A percentile compares a stretch with the other conserved stretches of the same genome.
These are phyloP conservation scores for Triticum monococcum DNA, from an alignment of 176 grass and related monocot species.

Conservation along the genomic window DNA sequence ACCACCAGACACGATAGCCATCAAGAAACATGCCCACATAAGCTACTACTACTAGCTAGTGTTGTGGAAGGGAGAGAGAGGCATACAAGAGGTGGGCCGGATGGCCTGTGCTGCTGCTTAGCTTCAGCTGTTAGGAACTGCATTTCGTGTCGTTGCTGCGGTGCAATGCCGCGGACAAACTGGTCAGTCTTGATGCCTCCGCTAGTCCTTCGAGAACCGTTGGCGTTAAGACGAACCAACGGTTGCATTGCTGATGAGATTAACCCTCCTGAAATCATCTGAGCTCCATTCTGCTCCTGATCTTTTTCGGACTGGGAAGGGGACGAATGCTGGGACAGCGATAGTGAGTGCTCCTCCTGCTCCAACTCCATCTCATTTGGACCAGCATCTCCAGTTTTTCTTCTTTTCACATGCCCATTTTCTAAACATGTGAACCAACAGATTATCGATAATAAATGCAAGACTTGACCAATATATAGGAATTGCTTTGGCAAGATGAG, in stretches of 20 bases:
- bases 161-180: constrained; percentile 41
- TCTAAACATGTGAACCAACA: constrained; percentile 30
- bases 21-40: not conserved
- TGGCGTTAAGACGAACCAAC: constrained; percentile 50
- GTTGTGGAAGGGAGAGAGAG: not conserved
- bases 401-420: constrained; percentile 65
- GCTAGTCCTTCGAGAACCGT: constrained; percentile 38
- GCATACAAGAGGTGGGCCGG: constrained; percentile 51
- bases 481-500: not conserved
- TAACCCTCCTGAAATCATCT: constrained; percentile 55
- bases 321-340: constrained; percentile 88
- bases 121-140: constrained; percentile 57
- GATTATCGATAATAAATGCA: not conserved
- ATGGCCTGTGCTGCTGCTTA: constrained; percentile 43
- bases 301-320: constrained; percentile 72
- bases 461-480: not conserved
- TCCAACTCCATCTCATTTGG: constrained; percentile 56
- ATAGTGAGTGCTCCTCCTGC: constrained; percentile 91
- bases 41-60: too few relatives aligned
- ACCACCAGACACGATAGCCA: not conserved
- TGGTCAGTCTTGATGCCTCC: constrained; percentile 44
- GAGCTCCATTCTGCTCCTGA: constrained; percentile 73
- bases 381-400: constrained; percentile 53
- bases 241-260: constrained; percentile 51
- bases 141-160: constrained; percentile 55